Evolutionary conservation across 2,329 filamentous ascomycete species (phyloP).

Genomic region (Lecanicillium sp.): DNA sequence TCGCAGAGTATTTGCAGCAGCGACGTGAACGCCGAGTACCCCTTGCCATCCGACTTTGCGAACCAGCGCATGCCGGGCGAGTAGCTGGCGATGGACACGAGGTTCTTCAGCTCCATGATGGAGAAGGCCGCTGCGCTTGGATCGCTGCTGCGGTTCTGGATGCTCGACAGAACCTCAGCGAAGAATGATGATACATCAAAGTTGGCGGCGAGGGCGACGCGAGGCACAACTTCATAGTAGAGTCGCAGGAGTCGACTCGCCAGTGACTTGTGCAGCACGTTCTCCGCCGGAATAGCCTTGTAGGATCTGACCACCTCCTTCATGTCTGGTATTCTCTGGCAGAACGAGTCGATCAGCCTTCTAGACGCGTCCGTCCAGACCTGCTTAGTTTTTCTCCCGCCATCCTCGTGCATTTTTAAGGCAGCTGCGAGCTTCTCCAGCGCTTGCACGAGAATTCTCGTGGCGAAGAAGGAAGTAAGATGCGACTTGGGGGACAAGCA

Average conservation of each 20-base stretch:
- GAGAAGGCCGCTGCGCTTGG: conserved; percentile 47
- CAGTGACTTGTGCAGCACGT: conserved; percentile 70
- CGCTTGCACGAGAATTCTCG: conserved; percentile 70
- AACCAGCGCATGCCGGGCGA: conserved; percentile 91
- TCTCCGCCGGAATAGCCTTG: conserved; percentile 59
- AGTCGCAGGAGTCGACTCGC: conserved; percentile 70
- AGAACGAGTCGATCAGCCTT: conserved; percentile 68
- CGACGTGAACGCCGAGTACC: conserved; percentile 61
- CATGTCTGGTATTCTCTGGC: conserved; percentile 70
- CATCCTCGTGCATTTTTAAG: conserved; percentile 53
- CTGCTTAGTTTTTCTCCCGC: conserved; percentile 29
- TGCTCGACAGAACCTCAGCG: conserved; percentile 57
- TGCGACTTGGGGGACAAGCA: conserved; percentile 74
- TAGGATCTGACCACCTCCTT: conserved; percentile 75
- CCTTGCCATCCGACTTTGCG: conserved; percentile 53
- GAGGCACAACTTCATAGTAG: conserved; percentile 81
- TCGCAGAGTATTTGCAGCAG: conserved; percentile 47
- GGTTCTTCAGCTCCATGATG: conserved; percentile 71
- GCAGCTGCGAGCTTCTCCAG: conserved; percentile 70
- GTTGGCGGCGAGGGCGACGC: conserved; percentile 72
- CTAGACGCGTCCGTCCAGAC: conserved; percentile 66
- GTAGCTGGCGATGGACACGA: conserved; percentile 72
- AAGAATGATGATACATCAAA: conserved; percentile 82
- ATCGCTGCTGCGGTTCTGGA: conserved; percentile 50
- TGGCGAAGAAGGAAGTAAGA: conserved; percentile 76